Base-by-base conservation (phyloP, 768 basidiomycete species). In the Neoboletus brunneissimus region DNA sequence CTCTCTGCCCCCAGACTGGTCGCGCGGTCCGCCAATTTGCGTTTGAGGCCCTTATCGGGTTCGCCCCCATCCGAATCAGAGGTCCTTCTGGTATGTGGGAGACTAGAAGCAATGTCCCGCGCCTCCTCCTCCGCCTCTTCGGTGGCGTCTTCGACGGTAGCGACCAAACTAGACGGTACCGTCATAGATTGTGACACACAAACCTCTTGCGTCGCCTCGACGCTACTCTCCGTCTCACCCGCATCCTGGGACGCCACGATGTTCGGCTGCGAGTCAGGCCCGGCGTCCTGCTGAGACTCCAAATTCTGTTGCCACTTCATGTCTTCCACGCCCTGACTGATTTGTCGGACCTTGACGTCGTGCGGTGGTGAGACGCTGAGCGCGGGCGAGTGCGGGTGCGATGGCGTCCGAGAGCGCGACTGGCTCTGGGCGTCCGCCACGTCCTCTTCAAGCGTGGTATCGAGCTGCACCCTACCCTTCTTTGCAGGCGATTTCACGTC, bases 241-340 rank as follows among this genome's bases (percentile, higher is more conserved):
- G 23, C 31, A 6, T 51, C 58, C 20, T 51, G 55, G 18, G 56
- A 49, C 1, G 47, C 37, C 18, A 46, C 35, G 43, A 57, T 57
- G 56, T 31, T 50, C 20, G 38, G 55, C 31, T 55, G 65, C 2
- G 54, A 37, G 35, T 50, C 37, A 15, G 48, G 48, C 29, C 50
- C 58, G 2, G 50, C 23, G 29, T 65, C 57, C 23, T 62, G 59
- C 25, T 62, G 62, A 1, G 51, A 41, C 15, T 59, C 57, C n/a
- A 58, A 16, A 31, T 35, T 71, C 55, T 81, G 84, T 67, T 79
- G 77, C 88, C 87, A 88, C 66, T 76, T 84, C 59, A 89, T 81
- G 66, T 90, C 89, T 69, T 89, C 88, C 32, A 90, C 88, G 27
- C 87, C 86, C 65, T 85, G 85, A 59, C 87, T 89, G 63, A 89